Evolutionary conservation across 2,329 filamentous ascomycete species (phyloP), one percentile per base, ranked within the genome.

Genomic region (Ascochyta koolunga): DNA sequence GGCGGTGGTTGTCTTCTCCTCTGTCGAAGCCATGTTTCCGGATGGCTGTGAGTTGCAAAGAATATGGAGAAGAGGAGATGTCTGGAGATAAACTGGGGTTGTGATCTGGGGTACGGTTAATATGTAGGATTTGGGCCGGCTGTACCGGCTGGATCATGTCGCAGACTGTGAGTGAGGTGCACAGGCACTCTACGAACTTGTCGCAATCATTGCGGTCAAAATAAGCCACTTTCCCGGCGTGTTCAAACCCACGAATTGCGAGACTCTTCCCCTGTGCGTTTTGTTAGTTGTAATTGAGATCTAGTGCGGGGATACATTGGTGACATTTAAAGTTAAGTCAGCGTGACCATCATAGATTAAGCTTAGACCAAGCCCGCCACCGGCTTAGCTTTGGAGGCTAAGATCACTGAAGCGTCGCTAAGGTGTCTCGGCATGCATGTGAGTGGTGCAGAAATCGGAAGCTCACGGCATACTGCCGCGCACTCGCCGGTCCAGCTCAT

Each of bases 11-110:
- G 50, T n/a, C 39, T 65, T 65, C 45, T 64, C 56, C 40, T 22
- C 54, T 27, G 41, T 49, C 21, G 58, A 61, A 36, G 61, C 57
- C 62, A 65, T 65, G 16, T 16, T 51, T 39, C 31, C 7, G 38
- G n/a, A 31, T 19, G 49, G 31, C 37, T 42, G 10, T 39, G 22
- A 3, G 2, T 16, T 38, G 38, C 11, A 18, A 24, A 32, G n/a
- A 13, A 27, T n/a, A 18, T 35, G 15, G 19, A 45, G 36, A 38
- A 38, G 45, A 38, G 27, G 29, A 31, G n/a, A 15, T 36, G 31
- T 52, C 48, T 42, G 49, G 56, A 47, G 43, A 51, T 37, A 36
- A 5, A 19, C 46, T 60, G 53, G 60, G 59, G 56, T 45, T 48
- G 4, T 29, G 3, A 8, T 52, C 32, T 49, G 43, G 54, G 50